These are phyloP conservation scores for Penicillium coprophilum DNA, from an alignment of 495 filamentous ascomycete genomes.

Conservation along the genomic window DNA sequence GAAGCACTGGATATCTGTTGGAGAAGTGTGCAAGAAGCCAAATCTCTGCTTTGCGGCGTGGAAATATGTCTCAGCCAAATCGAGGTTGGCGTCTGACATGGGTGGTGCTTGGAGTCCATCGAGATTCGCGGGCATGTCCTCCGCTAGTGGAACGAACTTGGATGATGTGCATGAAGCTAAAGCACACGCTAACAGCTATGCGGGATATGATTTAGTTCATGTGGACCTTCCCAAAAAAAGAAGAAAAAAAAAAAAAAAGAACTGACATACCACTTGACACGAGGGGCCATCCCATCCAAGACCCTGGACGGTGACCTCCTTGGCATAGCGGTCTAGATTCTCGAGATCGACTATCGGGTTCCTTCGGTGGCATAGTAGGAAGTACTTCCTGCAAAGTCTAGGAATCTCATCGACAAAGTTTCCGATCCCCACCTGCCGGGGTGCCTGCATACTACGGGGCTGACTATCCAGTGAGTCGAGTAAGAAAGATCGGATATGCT, in stretches of 20 bases:
- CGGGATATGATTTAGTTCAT: constrained; percentile 2
- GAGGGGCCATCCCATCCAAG: constrained; percentile 30
- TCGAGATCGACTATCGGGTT: constrained; percentile 28
- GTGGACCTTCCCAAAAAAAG: neutral
- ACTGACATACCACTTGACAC: constrained; percentile 29
- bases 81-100: constrained; percentile 21
- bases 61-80: constrained; percentile 28
- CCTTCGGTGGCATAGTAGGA: constrained; percentile 20
- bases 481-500: constrained; percentile 26
- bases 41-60: constrained; percentile 31
- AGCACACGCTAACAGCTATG: constrained; percentile 30
- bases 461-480: constrained; percentile 28
- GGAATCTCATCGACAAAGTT: constrained; percentile 24
- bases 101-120: constrained; percentile 24
- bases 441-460: constrained; percentile 3
- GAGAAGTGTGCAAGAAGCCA: constrained; percentile 25
- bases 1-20: constrained; percentile 31
- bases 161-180: constrained; percentile 22
- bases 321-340: constrained; percentile 24
- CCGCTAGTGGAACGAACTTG: constrained; percentile 17
- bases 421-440: constrained; percentile 18
- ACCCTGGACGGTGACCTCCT: constrained; percentile 27
- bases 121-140: constrained; percentile 20
- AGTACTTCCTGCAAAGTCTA: constrained; percentile 21
- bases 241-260: too few species aligned